phyloP scores from a whole-genome alignment of 768 basidiomycete species.

The Serendipita sp. region DNA sequence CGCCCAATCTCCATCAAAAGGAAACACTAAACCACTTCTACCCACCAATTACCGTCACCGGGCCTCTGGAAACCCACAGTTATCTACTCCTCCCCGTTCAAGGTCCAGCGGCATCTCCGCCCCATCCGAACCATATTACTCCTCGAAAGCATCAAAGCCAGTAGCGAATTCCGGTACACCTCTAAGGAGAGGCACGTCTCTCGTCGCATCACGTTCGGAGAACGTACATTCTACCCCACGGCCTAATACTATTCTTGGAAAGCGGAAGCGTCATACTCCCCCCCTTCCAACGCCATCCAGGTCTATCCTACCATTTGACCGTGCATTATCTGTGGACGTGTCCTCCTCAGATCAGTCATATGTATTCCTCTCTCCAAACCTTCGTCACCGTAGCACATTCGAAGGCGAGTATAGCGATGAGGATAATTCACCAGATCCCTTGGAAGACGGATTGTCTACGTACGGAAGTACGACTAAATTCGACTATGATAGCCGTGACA shows the following conservation, averaged over 20 bases:
- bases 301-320: neutral
- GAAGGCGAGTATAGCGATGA: too few species aligned
- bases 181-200: too few species aligned
- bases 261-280: neutral
- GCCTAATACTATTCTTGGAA: neutral
- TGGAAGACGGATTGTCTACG: too few species aligned
- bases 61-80: neutral
- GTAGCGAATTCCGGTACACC: too few species aligned
- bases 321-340: neutral
- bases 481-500: too few species aligned
- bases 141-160: too few species aligned
- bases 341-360: too few species aligned
- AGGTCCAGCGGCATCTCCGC: neutral
- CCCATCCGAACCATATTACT: neutral
- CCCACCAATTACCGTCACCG: neutral
- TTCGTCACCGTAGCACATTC: too few species aligned
- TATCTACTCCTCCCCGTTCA: neutral
- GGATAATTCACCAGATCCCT: too few species aligned
- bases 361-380: too few species aligned
- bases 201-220: too few species aligned
- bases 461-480: too few species aligned
- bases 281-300: neutral
- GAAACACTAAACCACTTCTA: neutral
- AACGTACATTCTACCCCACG: neutral
- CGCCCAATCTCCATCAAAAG: neutral